Evolutionary conservation across 2,329 filamentous ascomycete species (phyloP), one percentile per base, ranked within the genome.

Genomic region (Alternaria solani): DNA sequence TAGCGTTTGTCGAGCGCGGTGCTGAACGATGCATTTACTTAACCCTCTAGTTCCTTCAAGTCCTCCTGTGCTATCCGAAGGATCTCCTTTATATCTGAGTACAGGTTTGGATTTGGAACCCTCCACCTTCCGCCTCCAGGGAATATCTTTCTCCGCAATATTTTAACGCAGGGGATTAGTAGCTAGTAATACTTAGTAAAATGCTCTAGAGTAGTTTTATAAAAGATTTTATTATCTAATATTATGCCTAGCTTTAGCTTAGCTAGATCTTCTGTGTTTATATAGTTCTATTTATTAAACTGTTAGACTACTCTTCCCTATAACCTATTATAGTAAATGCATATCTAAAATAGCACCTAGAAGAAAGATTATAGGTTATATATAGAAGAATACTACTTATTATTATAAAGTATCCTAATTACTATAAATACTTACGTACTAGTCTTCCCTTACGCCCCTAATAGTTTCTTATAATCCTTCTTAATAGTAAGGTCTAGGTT

Each of bases 341-440:
- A 32, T 32, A 82, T 76, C 81, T 76, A 84, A 61, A 84, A 81
- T 0, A 83, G 66, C 2, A 84, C 79, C 81, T 72, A 84, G 68
- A 83, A 84, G 61, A 84, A 83, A 2, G 79, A 85, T 66, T 84
- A 80, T 11, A 83, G 75, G 61, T 84, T 78, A 64, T 85, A 78
- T 73, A 83, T 83, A 32, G 82, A 82, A 1, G 75, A 81, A 66
- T 84, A 78, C 39, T 78, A 59, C 65, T 83, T 77, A 11, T 75
- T 41, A n/a, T 68, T 56, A 7, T 77, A 57, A 39, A 85, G 77
- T 2, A 72, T 73, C 0, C 81, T 78, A 56, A 84, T 82, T 5
- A 80, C 80, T 77, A 84, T 84, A 56, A 84, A 84, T 1, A 77
- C 79, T 63, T 74, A 75, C 18, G 80, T 84, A 9, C 81, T 79